phyloP scores from a whole-genome alignment of 2,329 filamentous ascomycete genomes.

The Ampelomyces quisqualis region DNA sequence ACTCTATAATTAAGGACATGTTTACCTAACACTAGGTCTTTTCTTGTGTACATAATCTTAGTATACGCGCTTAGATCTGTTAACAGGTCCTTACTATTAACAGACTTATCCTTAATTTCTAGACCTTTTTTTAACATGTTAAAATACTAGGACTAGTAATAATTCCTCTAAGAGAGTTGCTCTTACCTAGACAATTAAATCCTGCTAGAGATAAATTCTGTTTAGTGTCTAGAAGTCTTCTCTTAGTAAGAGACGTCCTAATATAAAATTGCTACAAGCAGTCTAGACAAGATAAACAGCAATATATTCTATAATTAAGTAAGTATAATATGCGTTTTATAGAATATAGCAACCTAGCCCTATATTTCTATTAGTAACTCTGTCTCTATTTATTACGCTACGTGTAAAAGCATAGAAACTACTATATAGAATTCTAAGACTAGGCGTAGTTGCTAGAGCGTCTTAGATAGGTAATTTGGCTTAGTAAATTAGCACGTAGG shows the following conservation, averaged over 20 bases:
- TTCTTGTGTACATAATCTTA: slow-evolving; percentile 3
- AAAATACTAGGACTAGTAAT: slow-evolving; percentile 13
- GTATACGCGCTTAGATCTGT: slow-evolving; percentile 6
- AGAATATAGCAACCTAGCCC: slow-evolving; percentile 1
- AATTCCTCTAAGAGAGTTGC: slow-evolving; percentile 8
- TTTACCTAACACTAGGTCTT: slow-evolving; percentile 9
- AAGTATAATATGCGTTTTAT: slow-evolving; percentile 5
- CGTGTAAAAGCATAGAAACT: background rate
- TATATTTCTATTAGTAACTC: slow-evolving; percentile 13
- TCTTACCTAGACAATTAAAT: slow-evolving; percentile 4
- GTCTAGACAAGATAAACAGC: background rate
- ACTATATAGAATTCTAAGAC: background rate
- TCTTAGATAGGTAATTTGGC: slow-evolving; percentile 1
- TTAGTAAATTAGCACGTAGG: slow-evolving; percentile 1
- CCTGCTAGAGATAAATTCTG: slow-evolving; percentile 5
- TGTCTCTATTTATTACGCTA: slow-evolving; percentile 9
- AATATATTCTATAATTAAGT: slow-evolving; percentile 6
- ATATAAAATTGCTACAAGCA: slow-evolving; percentile 2
- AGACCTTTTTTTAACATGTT: slow-evolving; percentile 14
- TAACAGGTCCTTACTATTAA: slow-evolving; percentile 6
- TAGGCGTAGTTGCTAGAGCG: background rate
- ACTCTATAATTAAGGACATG: slow-evolving; percentile 3
- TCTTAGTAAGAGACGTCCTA: slow-evolving; percentile 11
- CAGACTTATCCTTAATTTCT: slow-evolving; percentile 8
- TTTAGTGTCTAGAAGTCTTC: slow-evolving; percentile 5